A percentile compares a stretch with the other conserved stretches of the same genome.
Conservation (phyloP, 352 stramenopile species). For the Blastocystis sp. region DNA sequence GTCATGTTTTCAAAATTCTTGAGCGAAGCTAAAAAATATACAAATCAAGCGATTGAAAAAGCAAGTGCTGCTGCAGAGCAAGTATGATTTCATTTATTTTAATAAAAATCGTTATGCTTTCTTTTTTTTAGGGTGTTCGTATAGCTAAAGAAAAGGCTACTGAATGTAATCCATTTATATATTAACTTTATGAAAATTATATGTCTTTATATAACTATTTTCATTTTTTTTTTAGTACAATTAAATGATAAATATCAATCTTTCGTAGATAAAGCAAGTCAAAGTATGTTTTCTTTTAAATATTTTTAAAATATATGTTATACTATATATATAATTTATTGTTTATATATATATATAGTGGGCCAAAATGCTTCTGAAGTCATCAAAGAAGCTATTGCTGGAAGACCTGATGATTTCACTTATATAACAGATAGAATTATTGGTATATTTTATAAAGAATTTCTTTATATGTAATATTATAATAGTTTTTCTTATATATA, state of each 20-base stretch:
- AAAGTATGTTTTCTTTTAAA: no score
- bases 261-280: no score
- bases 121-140: slow-evolving; percentile 12
- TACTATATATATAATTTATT: no score
- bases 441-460: not conserved
- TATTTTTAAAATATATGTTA: no score
- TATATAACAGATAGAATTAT: slow-evolving; percentile 32
- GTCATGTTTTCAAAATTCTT: slow-evolving; percentile 27
- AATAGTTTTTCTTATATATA: no score
- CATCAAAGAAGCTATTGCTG: slow-evolving; percentile 23
- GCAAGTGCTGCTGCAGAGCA: slow-evolving; percentile 1
- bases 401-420: slow-evolving; percentile 26
- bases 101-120: no score
- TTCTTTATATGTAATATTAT: no score
- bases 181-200: no score
- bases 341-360: slow-evolving; percentile 1
- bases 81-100: not conserved
- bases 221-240: no score
- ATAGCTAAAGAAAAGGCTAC: slow-evolving; percentile 23
- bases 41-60: slow-evolving; percentile 5
- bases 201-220: no score
- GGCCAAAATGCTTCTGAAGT: slow-evolving; percentile 21
- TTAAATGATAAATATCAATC: no score
- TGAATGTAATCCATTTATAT: slow-evolving; percentile 23
- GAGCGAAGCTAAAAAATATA: slow-evolving; percentile 23